These are phyloP conservation scores for Geranium incanum DNA, from an alignment of 441 rosid species.

Conservation along the genomic window DNA sequence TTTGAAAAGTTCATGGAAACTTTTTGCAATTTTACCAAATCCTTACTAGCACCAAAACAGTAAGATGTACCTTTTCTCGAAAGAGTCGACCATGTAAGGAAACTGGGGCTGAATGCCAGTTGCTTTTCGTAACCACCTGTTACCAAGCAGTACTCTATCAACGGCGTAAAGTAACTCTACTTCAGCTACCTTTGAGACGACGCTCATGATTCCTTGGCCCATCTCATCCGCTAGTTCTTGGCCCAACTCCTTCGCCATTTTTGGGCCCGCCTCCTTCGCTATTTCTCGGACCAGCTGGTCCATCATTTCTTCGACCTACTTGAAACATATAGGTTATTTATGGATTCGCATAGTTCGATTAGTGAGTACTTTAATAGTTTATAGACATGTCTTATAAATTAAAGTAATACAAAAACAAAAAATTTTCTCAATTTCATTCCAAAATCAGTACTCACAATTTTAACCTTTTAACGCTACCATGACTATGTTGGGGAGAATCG, in stretches of 20 bases:
- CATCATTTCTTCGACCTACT: constrained; percentile 18
- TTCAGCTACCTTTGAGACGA: constrained; percentile 92
- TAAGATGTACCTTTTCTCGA: constrained; percentile 67
- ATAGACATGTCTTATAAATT: not conserved
- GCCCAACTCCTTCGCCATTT: too few species aligned
- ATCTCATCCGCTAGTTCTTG: constrained; percentile 51
- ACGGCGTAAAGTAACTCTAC: constrained; percentile 75
- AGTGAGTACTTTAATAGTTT: not conserved
- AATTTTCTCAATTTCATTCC: constrained; percentile 12
- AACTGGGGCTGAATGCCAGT: constrained; percentile 90
- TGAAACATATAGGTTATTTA: not conserved
- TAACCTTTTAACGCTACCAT: not conserved
- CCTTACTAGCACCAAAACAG: not conserved
- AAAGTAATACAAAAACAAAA: not conserved
- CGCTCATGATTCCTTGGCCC: constrained; percentile 70
- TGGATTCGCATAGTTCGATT: not conserved
- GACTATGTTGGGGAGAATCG: not conserved
- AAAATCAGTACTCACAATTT: constrained; percentile 9
- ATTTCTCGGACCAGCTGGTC: constrained; percentile 81
- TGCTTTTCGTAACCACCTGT: constrained; percentile 90
- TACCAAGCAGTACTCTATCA: constrained; percentile 72
- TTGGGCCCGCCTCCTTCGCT: too few species aligned
- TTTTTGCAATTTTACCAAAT: not conserved
- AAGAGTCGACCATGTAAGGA: constrained; percentile 86
- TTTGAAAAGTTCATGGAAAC: not conserved